Percentiles rank a stretch among this genome's conserved stretches.
Evolutionary conservation across 1,284 basidiomycete genomes (phyloP).

Genomic region (Amylostereum chailletii): DNA sequence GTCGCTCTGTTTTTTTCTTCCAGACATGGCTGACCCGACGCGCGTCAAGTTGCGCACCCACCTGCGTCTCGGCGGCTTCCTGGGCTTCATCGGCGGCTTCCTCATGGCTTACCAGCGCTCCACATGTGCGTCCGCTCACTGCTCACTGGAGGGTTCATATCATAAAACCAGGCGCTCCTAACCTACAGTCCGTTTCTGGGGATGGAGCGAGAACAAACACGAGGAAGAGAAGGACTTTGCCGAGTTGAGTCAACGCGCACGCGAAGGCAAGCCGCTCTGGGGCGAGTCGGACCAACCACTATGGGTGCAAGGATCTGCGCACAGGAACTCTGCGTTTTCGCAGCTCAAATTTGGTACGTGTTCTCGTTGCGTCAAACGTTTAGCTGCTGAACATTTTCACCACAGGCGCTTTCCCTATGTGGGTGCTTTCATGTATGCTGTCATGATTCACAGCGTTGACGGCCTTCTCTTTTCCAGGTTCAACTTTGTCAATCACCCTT

Average conservation of each 20-base stretch:
- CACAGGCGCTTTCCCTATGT: constrained; percentile 67
- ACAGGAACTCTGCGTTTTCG: constrained; percentile 88
- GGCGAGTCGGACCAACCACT: constrained; percentile 75
- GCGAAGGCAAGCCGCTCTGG: constrained; percentile 75
- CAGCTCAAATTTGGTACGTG: constrained; percentile 86
- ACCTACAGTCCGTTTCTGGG: constrained; percentile 90
- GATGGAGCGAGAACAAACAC: constrained; percentile 86
- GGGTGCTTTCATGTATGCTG: constrained; percentile 15
- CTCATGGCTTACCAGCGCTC: constrained; percentile 89
- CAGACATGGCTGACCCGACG: constrained; percentile 40
- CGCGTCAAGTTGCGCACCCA: constrained; percentile 31
- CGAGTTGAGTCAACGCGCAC: constrained; percentile 67
- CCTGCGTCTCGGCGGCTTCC: constrained; percentile 37
- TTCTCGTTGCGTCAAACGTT: neutral
- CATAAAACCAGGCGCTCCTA: constrained; percentile 6
- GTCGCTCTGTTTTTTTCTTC: neutral
- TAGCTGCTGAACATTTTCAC: constrained; percentile 6
- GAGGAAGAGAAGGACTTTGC: constrained; percentile 72
- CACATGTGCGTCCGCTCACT: constrained; percentile 49
- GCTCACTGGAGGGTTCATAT: constrained; percentile 3
- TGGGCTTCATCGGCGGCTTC: constrained; percentile 85
- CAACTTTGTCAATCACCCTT: constrained; percentile 85
- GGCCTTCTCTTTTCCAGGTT: constrained; percentile 46
- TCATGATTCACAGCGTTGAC: constrained; percentile 9
- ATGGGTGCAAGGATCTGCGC: constrained; percentile 86